These are phyloP conservation scores for Epichloe glyceriae DNA, from an alignment of 2,329 filamentous ascomycete genomes.

Conservation along the genomic window DNA sequence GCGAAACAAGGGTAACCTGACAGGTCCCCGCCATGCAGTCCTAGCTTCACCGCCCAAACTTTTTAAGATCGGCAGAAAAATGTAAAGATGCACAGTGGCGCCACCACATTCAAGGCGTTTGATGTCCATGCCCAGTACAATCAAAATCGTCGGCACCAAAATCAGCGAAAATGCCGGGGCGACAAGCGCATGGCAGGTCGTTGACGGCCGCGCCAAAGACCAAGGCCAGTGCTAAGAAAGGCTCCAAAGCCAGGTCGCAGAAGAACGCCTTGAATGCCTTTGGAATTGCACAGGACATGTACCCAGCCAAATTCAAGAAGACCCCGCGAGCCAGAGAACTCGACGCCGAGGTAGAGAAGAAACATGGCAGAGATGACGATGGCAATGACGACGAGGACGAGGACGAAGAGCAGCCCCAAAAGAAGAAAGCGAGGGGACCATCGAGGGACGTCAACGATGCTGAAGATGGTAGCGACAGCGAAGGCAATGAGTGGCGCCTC, in stretches of 20 bases:
- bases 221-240: slow-evolving; percentile 23
- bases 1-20: slow-evolving; percentile 13
- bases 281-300: slow-evolving; percentile 40
- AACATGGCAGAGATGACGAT: slow-evolving; percentile 30
- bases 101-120: not conserved
- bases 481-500: slow-evolving; percentile 74
- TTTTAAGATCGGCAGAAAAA: slow-evolving; percentile 20
- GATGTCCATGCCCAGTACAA: not conserved
- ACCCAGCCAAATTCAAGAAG: slow-evolving; percentile 33
- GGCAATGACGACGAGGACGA: slow-evolving; percentile 34
- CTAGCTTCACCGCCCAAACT: slow-evolving; percentile 18
- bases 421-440: slow-evolving; percentile 30
- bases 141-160: not conserved
- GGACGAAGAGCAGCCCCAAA: slow-evolving; percentile 29
- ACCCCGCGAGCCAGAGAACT: slow-evolving; percentile 39
- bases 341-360: slow-evolving; percentile 32
- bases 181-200: slow-evolving; percentile 44
- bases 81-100: slow-evolving; percentile 3
- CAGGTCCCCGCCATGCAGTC: slow-evolving; percentile 14
- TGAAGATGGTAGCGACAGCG: slow-evolving; percentile 70
- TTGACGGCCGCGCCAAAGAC: slow-evolving; percentile 27
- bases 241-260: slow-evolving; percentile 33
- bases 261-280: slow-evolving; percentile 44
- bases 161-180: slow-evolving; percentile 36
- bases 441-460: slow-evolving; percentile 39